A percentile compares a stretch with the other conserved stretches of the same genome.
phyloP scores from a whole-genome alignment of 345 rosid species.

The Xanthoceras sorbifolium region DNA sequence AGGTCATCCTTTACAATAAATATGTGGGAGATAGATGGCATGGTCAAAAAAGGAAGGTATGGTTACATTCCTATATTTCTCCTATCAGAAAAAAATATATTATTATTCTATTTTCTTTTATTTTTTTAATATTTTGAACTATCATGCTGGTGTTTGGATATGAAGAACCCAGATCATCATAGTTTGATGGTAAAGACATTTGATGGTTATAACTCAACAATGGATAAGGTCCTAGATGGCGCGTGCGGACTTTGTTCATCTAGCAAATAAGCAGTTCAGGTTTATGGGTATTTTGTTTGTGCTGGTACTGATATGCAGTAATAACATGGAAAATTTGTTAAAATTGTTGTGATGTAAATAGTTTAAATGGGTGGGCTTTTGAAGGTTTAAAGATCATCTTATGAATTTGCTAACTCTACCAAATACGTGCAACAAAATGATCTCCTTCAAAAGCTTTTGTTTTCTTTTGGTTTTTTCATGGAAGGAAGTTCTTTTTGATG shows the following conservation, averaged over 20 bases:
- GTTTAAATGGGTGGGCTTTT: neutral
- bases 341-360: neutral
- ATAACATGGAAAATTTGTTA: neutral
- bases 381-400: neutral
- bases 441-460: neutral
- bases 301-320: neutral
- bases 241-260: neutral
- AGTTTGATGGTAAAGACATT: neutral
- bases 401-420: neutral
- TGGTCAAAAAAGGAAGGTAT: constrained; percentile 95
- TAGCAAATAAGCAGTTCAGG: constrained; percentile 7
- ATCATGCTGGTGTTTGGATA: neutral
- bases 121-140: neutral
- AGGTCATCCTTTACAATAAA: constrained; percentile 91
- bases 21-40: constrained; percentile 99
- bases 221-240: constrained; percentile 5
- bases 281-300: neutral
- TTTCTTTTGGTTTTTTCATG: neutral
- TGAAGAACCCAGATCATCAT: neutral
- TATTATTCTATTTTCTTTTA: neutral
- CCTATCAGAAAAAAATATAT: neutral
- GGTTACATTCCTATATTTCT: constrained; percentile 2
- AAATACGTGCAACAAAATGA: neutral
- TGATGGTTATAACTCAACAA: neutral
- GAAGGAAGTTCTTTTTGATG: neutral